Evolutionary conservation across 2,329 filamentous ascomycete species (phyloP).

Genomic region (Colletotrichum cuscutae): DNA sequence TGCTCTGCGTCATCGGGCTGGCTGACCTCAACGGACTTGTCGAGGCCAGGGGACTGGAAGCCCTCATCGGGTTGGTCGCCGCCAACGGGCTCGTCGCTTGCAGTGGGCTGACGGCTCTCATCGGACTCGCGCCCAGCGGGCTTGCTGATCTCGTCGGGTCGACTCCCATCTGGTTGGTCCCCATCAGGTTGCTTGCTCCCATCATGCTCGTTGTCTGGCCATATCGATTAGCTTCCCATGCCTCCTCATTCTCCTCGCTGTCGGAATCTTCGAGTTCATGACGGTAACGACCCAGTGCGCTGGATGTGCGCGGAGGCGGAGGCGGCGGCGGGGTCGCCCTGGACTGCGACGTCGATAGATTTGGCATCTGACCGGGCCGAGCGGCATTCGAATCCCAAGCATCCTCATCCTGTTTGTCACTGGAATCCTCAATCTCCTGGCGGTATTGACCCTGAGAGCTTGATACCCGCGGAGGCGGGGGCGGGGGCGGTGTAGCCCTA

Average conservation of each 20-base stretch:
- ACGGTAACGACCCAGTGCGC: slow-evolving; percentile 14
- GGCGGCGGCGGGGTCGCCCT: slow-evolving; percentile 9
- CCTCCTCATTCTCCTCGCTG: slow-evolving; percentile 24
- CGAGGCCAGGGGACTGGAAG: not conserved
- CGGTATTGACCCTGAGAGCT: slow-evolving; percentile 13
- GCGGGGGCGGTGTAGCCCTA: slow-evolving; percentile 16
- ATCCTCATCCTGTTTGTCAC: slow-evolving; percentile 27
- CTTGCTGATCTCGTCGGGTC: slow-evolving; percentile 3
- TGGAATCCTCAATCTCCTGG: slow-evolving; percentile 10
- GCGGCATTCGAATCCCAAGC: slow-evolving; percentile 23
- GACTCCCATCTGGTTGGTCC: slow-evolving; percentile 1
- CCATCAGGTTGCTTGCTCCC: slow-evolving; percentile 4
- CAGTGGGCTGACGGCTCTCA: not conserved
- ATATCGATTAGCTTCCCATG: slow-evolving; percentile 26
- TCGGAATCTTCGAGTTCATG: slow-evolving; percentile 23
- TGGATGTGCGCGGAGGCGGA: slow-evolving; percentile 14
- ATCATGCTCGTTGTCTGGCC: slow-evolving; percentile 23
- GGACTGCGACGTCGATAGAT: slow-evolving; percentile 28
- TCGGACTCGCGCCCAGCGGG: slow-evolving; percentile 1
- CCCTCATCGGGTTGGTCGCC: not conserved
- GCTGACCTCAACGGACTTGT: not conserved
- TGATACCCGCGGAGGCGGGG: slow-evolving; percentile 13
- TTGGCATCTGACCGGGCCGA: slow-evolving; percentile 19
- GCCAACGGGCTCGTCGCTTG: not conserved
- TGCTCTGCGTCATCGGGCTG: not conserved